Base-by-base conservation (phyloP, 495 filamentous ascomycete genomes). In the Bacidia gigantensis region DNA sequence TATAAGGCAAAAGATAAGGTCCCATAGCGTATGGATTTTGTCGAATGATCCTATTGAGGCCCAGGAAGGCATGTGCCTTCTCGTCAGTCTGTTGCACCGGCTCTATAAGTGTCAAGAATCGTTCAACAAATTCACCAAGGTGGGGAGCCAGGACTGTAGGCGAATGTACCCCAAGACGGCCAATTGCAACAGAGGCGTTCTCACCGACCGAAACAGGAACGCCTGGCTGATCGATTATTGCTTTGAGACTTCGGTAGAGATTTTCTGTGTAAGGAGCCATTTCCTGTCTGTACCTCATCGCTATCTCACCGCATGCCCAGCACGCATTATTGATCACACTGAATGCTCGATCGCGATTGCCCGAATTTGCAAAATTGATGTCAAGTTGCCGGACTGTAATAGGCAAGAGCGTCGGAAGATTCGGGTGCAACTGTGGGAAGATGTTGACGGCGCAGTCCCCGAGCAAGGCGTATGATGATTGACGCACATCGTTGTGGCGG, bases 361-460 rank as follows among this genome's bases (percentile, higher is more conserved):
- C 82, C 48, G 86, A 80, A 5, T 78, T 67, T 43, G 87, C 78
- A 46, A 77, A 69, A 52, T 87, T 83, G 42, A 97, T 69, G 59
- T 97, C 89, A 26, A 99, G 73, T 58, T 95, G 88, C 52, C 81
- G 77, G 59, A 94, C 76, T n/a, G 96, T 70, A 9, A 86, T 75
- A 2, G 88, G 83, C 62, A 94, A 68, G 42, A 97, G 72, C 35
- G 65, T 73, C 2, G 81, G 76, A 24, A 97, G 68, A 61, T 78
- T 86, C 7, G 79, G 76, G 58, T 83, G 81, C 41, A 99, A 67
- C 59, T 92, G 86, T 2, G 79, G 75, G 67, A 90, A 96, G 50
- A 95, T 87, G 62, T 89, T 94, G 61, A 95, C 96, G 0, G 93
- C 86, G 64, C 92, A 95, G 67, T 99, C 92, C 29, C 92, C 92